Evolutionary conservation across 768 basidiomycete species (phyloP).

Genomic region (Aureoboletus auriporus): DNA sequence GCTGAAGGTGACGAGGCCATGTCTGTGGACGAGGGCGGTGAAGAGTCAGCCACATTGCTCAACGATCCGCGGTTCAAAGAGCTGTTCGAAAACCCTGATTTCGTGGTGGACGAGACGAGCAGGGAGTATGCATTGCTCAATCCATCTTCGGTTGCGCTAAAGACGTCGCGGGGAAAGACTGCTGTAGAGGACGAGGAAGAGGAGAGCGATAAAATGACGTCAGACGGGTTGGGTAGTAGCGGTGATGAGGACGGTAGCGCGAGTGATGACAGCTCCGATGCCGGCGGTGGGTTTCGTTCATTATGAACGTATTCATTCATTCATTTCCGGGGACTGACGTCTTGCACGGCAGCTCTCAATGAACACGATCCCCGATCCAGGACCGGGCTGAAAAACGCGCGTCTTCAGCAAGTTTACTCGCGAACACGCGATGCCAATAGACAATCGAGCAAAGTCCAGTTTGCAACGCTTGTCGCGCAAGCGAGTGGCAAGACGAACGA

Average conservation of each 20-base stretch:
- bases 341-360: slow-evolving; percentile 39
- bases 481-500: slow-evolving; percentile 30
- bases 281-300: slow-evolving; percentile 41
- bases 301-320: slow-evolving; percentile 4
- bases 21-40: slow-evolving; percentile 26
- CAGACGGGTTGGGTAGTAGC: slow-evolving; percentile 46
- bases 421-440: slow-evolving; percentile 42
- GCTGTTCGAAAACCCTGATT: slow-evolving; percentile 89
- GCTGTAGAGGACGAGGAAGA: slow-evolving; percentile 89
- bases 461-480: slow-evolving; percentile 62
- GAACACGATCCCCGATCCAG: slow-evolving; percentile 54
- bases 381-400: slow-evolving; percentile 46
- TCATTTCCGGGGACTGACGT: slow-evolving; percentile 14
- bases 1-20: slow-evolving; percentile 34
- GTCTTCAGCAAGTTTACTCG: slow-evolving; percentile 42
- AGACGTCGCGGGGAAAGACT: slow-evolving; percentile 53
- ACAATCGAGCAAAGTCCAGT: slow-evolving; percentile 47
- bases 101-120: slow-evolving; percentile 83
- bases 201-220: slow-evolving; percentile 70
- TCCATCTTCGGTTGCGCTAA: slow-evolving; percentile 72
- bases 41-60: slow-evolving; percentile 48
- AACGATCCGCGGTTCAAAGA: slow-evolving; percentile 86
- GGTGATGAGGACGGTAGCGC: slow-evolving; percentile 42
- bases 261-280: slow-evolving; percentile 51
- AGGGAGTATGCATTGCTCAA: slow-evolving; percentile 92